A percentile compares a stretch with the other conserved stretches of the same genome.
Evolutionary conservation across 2,329 filamentous ascomycete species (phyloP).

Genomic region (Sporothrix mexicana): DNA sequence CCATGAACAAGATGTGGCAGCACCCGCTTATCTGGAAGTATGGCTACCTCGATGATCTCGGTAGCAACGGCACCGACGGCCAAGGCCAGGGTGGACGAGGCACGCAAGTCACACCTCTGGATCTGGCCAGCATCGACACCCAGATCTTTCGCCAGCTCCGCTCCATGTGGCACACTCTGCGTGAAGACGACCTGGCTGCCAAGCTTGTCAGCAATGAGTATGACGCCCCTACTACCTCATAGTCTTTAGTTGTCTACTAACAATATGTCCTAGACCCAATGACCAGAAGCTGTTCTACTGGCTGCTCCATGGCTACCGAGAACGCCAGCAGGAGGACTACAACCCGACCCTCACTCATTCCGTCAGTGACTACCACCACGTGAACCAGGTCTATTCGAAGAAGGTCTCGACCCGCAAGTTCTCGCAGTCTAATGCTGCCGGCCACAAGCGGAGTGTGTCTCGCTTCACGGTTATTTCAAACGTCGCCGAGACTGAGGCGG

Average conservation of each 20-base stretch:
- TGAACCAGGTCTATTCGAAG: constrained; percentile 65
- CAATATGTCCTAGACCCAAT: constrained; percentile 63
- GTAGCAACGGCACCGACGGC: constrained; percentile 57
- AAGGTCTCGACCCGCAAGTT: constrained; percentile 68
- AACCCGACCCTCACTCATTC: constrained; percentile 81
- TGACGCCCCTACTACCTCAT: constrained; percentile 44
- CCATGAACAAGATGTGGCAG: constrained; percentile 79
- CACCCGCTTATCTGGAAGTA: constrained; percentile 89
- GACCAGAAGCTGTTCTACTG: constrained; percentile 95
- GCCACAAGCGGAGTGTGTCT: constrained; percentile 61
- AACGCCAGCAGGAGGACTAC: constrained; percentile 87
- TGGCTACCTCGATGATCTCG: constrained; percentile 72
- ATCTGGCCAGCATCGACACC: constrained; percentile 72
- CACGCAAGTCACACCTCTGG: constrained; percentile 62
- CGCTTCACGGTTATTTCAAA: constrained; percentile 71
- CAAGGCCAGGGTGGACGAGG: constrained; percentile 63
- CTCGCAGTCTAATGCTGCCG: constrained; percentile 52
- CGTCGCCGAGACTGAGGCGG: constrained; percentile 53
- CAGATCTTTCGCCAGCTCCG: constrained; percentile 85
- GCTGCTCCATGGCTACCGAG: constrained; percentile 79
- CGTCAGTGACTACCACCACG: constrained; percentile 88
- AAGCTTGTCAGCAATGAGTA: constrained; percentile 71
- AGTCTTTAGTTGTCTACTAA: not conserved
- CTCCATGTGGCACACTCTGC: constrained; percentile 88
- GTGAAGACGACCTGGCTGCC: constrained; percentile 71